Evolutionary conservation across 768 basidiomycete genomes (phyloP), one percentile per base, ranked within the genome.

Genomic region (Auricularia auricula-judae): DNA sequence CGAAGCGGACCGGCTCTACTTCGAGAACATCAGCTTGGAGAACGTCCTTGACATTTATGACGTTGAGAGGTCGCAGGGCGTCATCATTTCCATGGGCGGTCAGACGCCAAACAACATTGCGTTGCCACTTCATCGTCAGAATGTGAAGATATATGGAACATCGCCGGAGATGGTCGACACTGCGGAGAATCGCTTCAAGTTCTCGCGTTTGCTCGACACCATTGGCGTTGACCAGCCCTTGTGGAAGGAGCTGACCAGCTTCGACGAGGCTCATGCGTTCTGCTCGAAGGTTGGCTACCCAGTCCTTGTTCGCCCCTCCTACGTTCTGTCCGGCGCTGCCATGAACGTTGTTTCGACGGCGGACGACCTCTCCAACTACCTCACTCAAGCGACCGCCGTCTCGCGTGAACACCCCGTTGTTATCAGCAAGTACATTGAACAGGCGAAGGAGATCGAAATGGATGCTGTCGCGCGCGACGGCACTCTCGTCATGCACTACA

Each of bases 391-490:
- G 21, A 89, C 95, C 23, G 94, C 91, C 63, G 94, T 99, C 64
- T 99, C 97, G 53, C 87, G 91, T 58, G 93, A 95, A 39, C 91
- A 97, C 71, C 96, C 96, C 1, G 95, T 98, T 67, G 96, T 99
- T 70, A 98, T 98, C 76, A 90, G 92, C 67, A 99, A 99, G 76
- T 99, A 97, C 78, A 97, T 99, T 74, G 96, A 98, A 74, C 92
- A 97, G 74, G 97, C 97, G 36, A 98, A 99, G 81, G 97, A 99
- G 78, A 99, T 99, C 69, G 97, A 99, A 80, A 98, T 99, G 93
- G 97, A 99, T 72, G 97, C 97, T 23, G 86, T 99, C 44, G 97
- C 97, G 39, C 91, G 91, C 76, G 92, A 93, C 72, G 96, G 96
- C 23, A 92, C 97, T 80, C 88, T 99, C 85, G 82, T 98, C 75